These are phyloP conservation scores for Hirschioporus abietinus DNA, from an alignment of 768 basidiomycete genomes.

Conservation along the genomic window DNA sequence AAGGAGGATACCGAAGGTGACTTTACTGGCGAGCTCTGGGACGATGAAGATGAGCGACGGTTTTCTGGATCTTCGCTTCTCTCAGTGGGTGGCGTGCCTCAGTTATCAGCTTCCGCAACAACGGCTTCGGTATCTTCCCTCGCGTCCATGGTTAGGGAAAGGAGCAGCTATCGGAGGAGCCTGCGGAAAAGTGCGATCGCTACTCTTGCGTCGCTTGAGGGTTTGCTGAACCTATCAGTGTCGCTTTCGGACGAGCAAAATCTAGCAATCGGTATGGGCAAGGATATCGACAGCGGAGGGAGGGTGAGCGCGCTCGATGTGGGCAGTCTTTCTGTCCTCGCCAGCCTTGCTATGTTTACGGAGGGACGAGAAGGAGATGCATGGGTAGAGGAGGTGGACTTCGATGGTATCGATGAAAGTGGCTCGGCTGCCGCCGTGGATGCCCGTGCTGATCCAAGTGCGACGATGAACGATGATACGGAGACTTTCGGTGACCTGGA, in stretches of 20 bases:
- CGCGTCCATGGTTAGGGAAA: not conserved
- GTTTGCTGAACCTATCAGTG: not conserved
- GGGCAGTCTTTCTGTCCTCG: not conserved
- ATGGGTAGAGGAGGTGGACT: not conserved
- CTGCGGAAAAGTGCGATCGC: not conserved
- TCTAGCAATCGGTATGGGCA: not conserved
- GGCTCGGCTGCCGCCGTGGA: not conserved
- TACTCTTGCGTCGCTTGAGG: not conserved
- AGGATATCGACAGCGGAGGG: not conserved
- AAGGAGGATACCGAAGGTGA: not conserved
- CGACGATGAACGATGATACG: not conserved
- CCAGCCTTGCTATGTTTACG: not conserved
- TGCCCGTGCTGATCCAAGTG: too few species aligned
- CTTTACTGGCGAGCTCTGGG: not conserved
- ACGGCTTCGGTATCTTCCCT: not conserved
- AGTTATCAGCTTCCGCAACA: not conserved
- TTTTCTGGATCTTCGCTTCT: conserved; percentile 1
- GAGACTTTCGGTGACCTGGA: not conserved
- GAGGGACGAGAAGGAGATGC: not conserved
- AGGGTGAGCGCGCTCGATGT: not conserved
- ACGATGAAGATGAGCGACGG: not conserved
- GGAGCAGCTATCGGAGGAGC: not conserved
- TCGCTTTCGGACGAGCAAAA: not conserved
- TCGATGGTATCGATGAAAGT: not conserved
- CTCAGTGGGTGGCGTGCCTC: not conserved